Conservation (phyloP, 495 filamentous ascomycete genomes). For the Penicillium lividum region DNA sequence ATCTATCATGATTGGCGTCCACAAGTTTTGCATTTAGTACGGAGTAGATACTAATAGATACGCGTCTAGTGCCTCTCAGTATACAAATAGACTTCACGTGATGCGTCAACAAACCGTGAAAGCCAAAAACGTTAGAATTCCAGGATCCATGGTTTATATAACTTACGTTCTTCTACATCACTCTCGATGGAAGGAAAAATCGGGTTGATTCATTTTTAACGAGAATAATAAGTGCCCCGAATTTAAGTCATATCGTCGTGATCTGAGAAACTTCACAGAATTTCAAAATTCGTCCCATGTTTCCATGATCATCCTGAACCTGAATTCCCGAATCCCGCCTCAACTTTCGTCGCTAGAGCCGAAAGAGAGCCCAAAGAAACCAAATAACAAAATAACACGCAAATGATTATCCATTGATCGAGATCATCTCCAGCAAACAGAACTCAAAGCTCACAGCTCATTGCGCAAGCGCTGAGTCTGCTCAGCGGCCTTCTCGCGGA, state of each 20-base stretch:
- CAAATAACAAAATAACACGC: too few species aligned
- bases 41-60: neutral
- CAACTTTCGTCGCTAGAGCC: neutral
- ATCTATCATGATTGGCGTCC: neutral
- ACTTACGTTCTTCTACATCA: too few species aligned
- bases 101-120: neutral
- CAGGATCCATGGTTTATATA: too few species aligned
- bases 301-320: neutral
- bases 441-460: slow-evolving; percentile 31
- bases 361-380: neutral
- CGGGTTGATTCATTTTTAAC: too few species aligned
- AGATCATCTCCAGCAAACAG: too few species aligned
- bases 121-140: neutral
- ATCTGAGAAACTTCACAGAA: neutral
- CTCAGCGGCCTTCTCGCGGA: slow-evolving; percentile 36
- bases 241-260: too few species aligned
- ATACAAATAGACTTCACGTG: neutral
- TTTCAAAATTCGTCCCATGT: neutral
- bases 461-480: slow-evolving; percentile 29
- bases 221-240: too few species aligned
- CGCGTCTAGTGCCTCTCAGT: too few species aligned
- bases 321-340: neutral
- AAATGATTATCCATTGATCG: too few species aligned
- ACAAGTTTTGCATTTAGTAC: neutral
- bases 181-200: too few species aligned